These are phyloP conservation scores for Delonix regia DNA, from an alignment of 306 rosid species.

Conservation along the genomic window DNA sequence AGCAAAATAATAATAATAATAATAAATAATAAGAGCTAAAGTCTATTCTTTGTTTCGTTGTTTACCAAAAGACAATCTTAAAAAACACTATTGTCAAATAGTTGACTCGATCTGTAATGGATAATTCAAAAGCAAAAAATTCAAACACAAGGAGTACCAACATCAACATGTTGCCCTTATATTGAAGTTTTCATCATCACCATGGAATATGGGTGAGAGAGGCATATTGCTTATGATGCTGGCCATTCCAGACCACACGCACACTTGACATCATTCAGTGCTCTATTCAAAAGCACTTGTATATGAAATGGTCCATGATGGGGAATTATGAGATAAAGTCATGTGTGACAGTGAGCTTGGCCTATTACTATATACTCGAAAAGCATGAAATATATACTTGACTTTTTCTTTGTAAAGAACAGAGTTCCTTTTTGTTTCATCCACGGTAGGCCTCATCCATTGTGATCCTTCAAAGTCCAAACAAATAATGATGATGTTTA, in stretches of 20 bases:
- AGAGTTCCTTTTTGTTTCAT: slow-evolving; percentile 36
- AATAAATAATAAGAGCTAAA: no score
- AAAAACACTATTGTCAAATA: not conserved
- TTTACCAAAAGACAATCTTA: no score
- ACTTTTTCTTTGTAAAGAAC: slow-evolving; percentile 36
- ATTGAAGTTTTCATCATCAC: slow-evolving; percentile 39
- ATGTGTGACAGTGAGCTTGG: slow-evolving; percentile 27
- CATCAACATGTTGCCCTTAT: slow-evolving; percentile 24
- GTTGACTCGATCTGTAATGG: slow-evolving; percentile 22
- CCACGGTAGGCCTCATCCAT: slow-evolving; percentile 24
- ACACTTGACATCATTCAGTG: slow-evolving; percentile 30
- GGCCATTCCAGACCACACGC: slow-evolving; percentile 32
- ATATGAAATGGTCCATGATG: slow-evolving; percentile 47
- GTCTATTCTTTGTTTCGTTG: no score
- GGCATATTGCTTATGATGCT: slow-evolving; percentile 22
- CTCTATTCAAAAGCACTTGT: slow-evolving; percentile 51
- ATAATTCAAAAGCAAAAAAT: slow-evolving; percentile 12
- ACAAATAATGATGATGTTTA: slow-evolving; percentile 28
- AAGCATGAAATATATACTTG: not conserved
- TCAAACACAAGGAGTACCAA: slow-evolving; percentile 3
- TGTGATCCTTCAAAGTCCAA: slow-evolving; percentile 21
- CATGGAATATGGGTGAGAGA: slow-evolving; percentile 17
- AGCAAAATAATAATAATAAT: no score
- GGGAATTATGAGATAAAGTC: slow-evolving; percentile 37
- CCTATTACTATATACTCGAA: slow-evolving; percentile 3